phyloP scores from a whole-genome alignment of 345 rosid genomes.

The Arabis alpina region DNA sequence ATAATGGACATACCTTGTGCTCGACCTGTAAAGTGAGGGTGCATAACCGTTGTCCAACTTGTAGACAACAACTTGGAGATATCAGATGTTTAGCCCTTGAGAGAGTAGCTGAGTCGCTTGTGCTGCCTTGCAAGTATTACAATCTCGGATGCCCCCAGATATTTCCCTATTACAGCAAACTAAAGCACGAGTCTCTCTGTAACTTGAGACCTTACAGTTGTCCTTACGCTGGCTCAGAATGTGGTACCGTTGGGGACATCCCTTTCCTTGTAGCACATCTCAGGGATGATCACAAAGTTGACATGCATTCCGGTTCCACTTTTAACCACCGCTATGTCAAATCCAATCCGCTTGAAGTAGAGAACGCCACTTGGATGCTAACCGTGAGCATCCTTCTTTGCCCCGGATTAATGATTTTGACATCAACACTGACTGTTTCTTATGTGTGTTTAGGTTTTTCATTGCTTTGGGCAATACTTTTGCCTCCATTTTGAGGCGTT shows the following conservation, averaged over 20 bases:
- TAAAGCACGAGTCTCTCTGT: conserved; percentile 72
- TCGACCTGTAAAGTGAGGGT: conserved; percentile 82
- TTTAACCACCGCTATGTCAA: conserved; percentile 85
- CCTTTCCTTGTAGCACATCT: conserved; percentile 75
- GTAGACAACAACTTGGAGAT: conserved; percentile 83
- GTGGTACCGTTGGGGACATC: conserved; percentile 64
- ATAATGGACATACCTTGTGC: conserved; percentile 80
- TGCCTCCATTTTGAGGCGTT: conserved; percentile 98
- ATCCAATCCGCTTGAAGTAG: conserved; percentile 82
- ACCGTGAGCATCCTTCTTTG: conserved; percentile 45
- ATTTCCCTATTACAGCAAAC: conserved; percentile 79
- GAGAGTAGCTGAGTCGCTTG: conserved; percentile 82
- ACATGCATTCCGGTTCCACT: conserved; percentile 78
- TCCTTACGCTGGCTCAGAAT: conserved; percentile 84
- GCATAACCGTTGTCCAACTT: conserved; percentile 78
- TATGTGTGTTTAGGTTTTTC: conserved; percentile 63
- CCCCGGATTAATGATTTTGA: neutral
- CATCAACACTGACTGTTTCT: neutral
- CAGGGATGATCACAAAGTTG: conserved; percentile 84
- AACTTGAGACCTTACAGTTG: conserved; percentile 77
- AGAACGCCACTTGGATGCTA: conserved; percentile 83
- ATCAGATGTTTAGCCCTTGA: conserved; percentile 82
- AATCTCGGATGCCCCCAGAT: conserved; percentile 78
- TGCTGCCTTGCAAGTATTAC: conserved; percentile 77
- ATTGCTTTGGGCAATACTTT: conserved; percentile 95